Conservation (phyloP, 2,329 filamentous ascomycete species). For the Stachybotrys echinatus region DNA sequence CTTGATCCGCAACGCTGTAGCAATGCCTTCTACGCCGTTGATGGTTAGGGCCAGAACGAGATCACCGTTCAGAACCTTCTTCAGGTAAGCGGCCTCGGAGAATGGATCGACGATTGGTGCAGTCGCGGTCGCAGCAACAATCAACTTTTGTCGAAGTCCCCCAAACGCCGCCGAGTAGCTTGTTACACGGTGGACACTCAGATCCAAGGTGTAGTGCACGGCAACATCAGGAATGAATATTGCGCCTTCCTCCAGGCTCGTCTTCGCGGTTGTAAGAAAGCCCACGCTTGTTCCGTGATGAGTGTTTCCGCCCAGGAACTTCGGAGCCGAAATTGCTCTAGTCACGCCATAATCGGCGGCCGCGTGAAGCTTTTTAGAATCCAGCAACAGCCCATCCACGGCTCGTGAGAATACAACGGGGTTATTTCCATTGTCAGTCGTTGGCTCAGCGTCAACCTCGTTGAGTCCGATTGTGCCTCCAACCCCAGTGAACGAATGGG, state of each 20-base stretch:
- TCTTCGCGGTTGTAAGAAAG: conserved; percentile 46
- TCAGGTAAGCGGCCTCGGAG: conserved; percentile 45
- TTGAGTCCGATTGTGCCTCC: conserved; percentile 56
- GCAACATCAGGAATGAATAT: conserved; percentile 50
- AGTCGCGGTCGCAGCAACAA: conserved; percentile 39
- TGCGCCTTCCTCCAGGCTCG: conserved; percentile 39
- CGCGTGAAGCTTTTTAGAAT: conserved; percentile 49
- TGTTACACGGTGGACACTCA: conserved; percentile 29
- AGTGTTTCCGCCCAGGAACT: conserved; percentile 32
- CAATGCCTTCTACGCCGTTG: conserved; percentile 60
- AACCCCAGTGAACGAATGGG: conserved; percentile 54
- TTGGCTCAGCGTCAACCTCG: conserved; percentile 54
- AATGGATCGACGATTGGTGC: conserved; percentile 32
- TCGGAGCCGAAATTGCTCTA: conserved; percentile 51
- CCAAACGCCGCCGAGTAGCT: conserved; percentile 52
- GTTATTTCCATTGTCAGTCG: conserved; percentile 46
- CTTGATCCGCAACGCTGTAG: conserved; percentile 55
- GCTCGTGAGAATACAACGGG: conserved; percentile 49
- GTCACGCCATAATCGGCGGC: conserved; percentile 54
- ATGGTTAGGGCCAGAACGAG: conserved; percentile 52
- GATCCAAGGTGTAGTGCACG: conserved; percentile 53
- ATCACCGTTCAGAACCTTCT: conserved; percentile 47
- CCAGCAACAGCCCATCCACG: conserved; percentile 49
- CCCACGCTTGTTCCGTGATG: conserved; percentile 55
- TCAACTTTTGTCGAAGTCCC: conserved; percentile 45